Base-by-base conservation (phyloP, 1,284 basidiomycete genomes). In the Trichosporon asahii region DNA sequence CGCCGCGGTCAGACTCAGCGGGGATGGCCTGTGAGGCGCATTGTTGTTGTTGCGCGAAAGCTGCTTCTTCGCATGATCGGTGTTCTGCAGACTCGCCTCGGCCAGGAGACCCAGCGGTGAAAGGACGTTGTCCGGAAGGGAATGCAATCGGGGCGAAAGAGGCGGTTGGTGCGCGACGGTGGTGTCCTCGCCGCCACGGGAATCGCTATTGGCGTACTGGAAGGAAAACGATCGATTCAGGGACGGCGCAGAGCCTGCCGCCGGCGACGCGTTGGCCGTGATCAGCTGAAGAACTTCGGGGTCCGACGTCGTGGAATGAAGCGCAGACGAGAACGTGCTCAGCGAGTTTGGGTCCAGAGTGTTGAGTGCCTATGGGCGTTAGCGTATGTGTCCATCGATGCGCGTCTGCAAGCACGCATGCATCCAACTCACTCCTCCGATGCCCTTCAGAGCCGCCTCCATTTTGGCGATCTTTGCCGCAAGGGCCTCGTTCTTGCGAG, bases 51-150 rank as follows among this genome's bases (percentile, higher is more conserved):
- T 66, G 27, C 57, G 57, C 27, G 57, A 61, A 4, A 61, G 57
- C 64, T 74, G 49, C 71, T 81, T 81, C 53, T 76, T 79, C 1
- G 71, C 21, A 12, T 66, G 68, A 53, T 83, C 87, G 0, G 91
- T 88, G 78, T 95, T 96, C 7, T 93, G 92, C 21, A 97, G 84
- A 78, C 91, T 94, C 0, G 94, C 93, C 82, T 97, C 94, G 0
- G 93, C 95, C 15, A 97, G 86, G 0, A 98, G 85, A 6, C 95
- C 95, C 8, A 97, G 85, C 1, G 95, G 95, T 70, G 95, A 96
- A 25, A 97, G 85, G 0, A 91, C 86, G 77, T 96, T 95, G 81
- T 97, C 94, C 0, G 95, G 95, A 4, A 98, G 85, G 0, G 90
- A 93, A 75, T 95, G 93, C 7, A 97, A 85, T 77, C 94, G 91